Evolutionary conservation across 2,329 filamentous ascomycete species (phyloP).

Genomic region (Ambrosiella xylebori): DNA sequence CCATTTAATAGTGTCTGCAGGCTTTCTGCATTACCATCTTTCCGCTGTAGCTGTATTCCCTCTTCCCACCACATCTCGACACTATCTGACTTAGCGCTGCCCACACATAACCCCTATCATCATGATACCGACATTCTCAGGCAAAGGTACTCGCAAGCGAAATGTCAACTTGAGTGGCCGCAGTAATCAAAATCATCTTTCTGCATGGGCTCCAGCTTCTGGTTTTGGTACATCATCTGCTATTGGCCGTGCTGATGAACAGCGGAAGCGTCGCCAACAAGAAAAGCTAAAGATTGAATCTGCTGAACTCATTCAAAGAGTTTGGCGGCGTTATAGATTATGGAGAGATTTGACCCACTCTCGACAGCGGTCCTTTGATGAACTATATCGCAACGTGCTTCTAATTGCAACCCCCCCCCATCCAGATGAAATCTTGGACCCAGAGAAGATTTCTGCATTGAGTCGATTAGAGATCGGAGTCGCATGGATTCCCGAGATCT

Average conservation of each 20-base stretch:
- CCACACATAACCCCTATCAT: neutral
- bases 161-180: slow-evolving; percentile 91
- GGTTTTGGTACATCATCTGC: slow-evolving; percentile 49
- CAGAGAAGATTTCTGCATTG: neutral
- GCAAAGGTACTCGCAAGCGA: slow-evolving; percentile 65
- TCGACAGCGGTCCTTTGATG: slow-evolving; percentile 47
- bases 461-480: neutral
- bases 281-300: slow-evolving; percentile 66
- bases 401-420: no score
- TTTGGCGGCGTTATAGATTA: slow-evolving; percentile 62
- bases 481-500: neutral
- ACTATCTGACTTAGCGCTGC: neutral
- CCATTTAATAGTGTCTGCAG: neutral
- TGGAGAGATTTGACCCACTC: slow-evolving; percentile 39
- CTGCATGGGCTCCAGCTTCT: slow-evolving; percentile 17
- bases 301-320: slow-evolving; percentile 54
- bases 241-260: slow-evolving; percentile 71
- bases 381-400: slow-evolving; percentile 24
- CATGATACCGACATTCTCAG: slow-evolving; percentile 91
- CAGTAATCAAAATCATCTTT: slow-evolving; percentile 26
- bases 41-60: neutral
- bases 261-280: slow-evolving; percentile 61
- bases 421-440: no score
- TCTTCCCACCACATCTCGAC: neutral
- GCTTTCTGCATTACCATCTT: neutral